Evolutionary conservation across 768 basidiomycete genomes (phyloP).

Genomic region (Psilocybe azurescens): DNA sequence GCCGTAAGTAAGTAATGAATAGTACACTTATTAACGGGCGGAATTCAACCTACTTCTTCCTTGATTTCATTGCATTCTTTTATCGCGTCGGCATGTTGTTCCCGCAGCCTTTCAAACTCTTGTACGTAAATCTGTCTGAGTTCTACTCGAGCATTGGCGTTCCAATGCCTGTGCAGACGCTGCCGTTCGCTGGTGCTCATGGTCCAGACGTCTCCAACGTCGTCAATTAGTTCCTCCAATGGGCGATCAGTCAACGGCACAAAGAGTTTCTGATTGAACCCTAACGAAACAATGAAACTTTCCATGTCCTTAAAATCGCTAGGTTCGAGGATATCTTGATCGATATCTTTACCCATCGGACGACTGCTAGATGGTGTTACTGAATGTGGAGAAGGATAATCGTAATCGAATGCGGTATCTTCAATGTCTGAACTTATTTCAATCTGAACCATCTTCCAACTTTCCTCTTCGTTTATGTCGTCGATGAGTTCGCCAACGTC

Average conservation of each 20-base stretch:
- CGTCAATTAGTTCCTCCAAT: conserved; percentile 39
- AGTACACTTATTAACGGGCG: background rate
- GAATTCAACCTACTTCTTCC: conserved; percentile 53
- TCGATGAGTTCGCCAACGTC: background rate
- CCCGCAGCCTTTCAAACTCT: conserved; percentile 49
- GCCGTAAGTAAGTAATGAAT: background rate
- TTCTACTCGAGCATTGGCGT: conserved; percentile 40
- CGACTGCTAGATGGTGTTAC: no score
- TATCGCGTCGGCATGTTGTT: conserved; percentile 35
- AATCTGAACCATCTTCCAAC: background rate
- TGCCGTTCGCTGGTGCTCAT: conserved; percentile 57
- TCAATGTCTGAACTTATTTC: no score
- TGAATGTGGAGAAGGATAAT: no score
- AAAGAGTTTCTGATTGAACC: conserved; percentile 37
- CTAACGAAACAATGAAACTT: conserved; percentile 14
- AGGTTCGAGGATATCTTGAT: conserved; percentile 1
- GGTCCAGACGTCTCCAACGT: conserved; percentile 50
- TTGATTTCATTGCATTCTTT: conserved; percentile 49
- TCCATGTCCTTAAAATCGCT: conserved; percentile 19
- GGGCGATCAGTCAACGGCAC: conserved; percentile 42
- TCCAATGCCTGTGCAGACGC: conserved; percentile 52
- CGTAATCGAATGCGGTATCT: no score
- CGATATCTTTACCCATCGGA: no score
- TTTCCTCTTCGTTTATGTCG: conserved; percentile 5
- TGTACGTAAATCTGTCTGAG: conserved; percentile 21